Evolutionary conservation across 2,329 filamentous ascomycete genomes (phyloP), one percentile per base, ranked within the genome.

Genomic region (Talaromyces amestolkiae): DNA sequence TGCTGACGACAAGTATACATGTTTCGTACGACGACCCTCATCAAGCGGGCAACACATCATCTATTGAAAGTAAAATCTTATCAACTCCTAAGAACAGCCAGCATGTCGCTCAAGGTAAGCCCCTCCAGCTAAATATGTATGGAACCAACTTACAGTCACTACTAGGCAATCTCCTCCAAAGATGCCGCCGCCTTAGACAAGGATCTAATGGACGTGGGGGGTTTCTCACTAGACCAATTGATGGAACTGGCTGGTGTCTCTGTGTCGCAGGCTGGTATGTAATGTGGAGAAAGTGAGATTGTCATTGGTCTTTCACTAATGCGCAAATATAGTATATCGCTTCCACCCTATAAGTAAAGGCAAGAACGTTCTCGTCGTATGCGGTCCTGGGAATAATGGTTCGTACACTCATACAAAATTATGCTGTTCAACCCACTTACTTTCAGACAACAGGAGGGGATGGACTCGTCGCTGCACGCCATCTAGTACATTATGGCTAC

Each of bases 191-290:
- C 92, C 58, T 86, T 99, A 19, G 95, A 99, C 76, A 89, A 91
- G 77, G 94, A 99, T 76, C 88, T 99, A 68, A 98, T 99, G 93
- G 86, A 87, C 11, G 87, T 89, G 0, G 87, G 87, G 45, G 93
- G 91, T 9, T 99, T 97, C 80, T 96, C 92, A 11, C 86, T 99
- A 64, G 95, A 98, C 75, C 95, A 99, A 79, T 83, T 99, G 58
- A 98, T 99, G 95, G 95, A 98, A 76, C 82, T 99, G 8, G 95
- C 95, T 51, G 95, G 95, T 0, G 84, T 99, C 0, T 93, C 93
- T 0, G 93, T 98, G 31, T 94, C 94, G 13, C 93, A 98, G 83
- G 93, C 91, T 60, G 88, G 92, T 93, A 13, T 8, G 56, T 45
- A n/a, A 10, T n/a, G 7, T 11, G 1, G 3, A 59, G 24, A 1